Percentiles rank a stretch among this genome's conserved stretches.
These are phyloP conservation scores for Acanthamoeba culbertsoni DNA, from an alignment of 208 protist genomes.

Conservation along the genomic window DNA sequence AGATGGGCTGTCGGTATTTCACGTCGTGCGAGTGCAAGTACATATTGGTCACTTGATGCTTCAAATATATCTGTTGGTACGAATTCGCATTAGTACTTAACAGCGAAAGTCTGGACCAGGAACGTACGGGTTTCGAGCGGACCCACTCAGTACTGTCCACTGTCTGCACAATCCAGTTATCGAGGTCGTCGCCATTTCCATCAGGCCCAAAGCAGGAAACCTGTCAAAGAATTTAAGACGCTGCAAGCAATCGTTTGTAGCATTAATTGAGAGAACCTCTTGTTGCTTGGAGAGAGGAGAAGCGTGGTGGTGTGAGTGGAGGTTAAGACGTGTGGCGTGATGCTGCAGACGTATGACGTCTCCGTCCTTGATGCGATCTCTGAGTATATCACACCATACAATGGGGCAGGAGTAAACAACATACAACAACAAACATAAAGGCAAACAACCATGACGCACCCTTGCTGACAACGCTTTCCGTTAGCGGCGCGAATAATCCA, in stretches of 20 bases:
- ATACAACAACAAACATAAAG: background rate
- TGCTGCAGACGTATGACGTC: conserved; percentile 75
- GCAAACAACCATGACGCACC: background rate
- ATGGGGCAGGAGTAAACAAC: background rate
- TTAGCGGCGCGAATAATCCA: conserved; percentile 70
- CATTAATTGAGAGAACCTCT: conserved; percentile 52
- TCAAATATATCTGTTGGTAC: background rate
- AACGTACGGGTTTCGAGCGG: background rate
- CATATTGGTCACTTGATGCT: conserved; percentile 64
- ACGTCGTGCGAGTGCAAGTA: conserved; percentile 63
- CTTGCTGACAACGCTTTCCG: conserved; percentile 55
- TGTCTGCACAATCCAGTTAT: conserved; percentile 77
- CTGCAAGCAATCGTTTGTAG: background rate
- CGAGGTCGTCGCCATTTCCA: conserved; percentile 76
- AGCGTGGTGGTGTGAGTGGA: conserved; percentile 73
- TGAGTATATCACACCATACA: background rate
- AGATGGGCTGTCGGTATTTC: conserved; percentile 74
- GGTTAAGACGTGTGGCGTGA: conserved; percentile 67
- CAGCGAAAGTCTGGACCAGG: background rate
- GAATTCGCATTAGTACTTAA: background rate
- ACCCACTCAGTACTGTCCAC: background rate
- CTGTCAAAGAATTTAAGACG: conserved; percentile 9
- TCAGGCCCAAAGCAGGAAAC: conserved; percentile 79
- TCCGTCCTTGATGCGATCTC: conserved; percentile 67
- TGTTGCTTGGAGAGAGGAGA: conserved; percentile 77